A percentile compares a stretch with the other conserved stretches of the same genome.
Conservation (phyloP, 192 early-diverging fungal genomes). For the Podila epicladia region DNA sequence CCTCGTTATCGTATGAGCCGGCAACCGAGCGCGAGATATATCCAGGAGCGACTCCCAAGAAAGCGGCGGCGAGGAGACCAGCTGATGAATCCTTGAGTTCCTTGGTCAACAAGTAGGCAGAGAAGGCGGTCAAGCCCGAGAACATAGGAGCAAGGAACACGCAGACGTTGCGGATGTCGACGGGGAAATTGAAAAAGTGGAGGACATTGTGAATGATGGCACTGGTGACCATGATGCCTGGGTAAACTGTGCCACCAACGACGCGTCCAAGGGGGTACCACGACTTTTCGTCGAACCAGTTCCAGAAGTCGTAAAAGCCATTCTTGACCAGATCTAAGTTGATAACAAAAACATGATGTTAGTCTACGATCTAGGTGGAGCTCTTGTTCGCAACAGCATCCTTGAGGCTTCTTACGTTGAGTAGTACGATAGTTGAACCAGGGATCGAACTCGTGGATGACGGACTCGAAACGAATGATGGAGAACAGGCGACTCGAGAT, state of each 20-base stretch:
- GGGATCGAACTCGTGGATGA: constrained; percentile 99
- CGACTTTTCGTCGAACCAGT: constrained; percentile 99
- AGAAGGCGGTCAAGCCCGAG: constrained; percentile 95
- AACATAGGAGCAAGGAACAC: constrained; percentile 98
- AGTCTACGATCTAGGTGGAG: background rate
- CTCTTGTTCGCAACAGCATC: background rate
- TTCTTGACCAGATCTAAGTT: constrained; percentile 81
- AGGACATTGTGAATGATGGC: constrained; percentile 95
- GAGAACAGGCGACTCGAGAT: constrained; percentile 95
- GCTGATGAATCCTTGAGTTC: constrained; percentile 94
- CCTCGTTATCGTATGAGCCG: constrained; percentile 99
- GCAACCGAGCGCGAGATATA: constrained; percentile 99
- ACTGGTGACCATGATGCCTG: constrained; percentile 99
- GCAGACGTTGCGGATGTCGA: constrained; percentile 98
- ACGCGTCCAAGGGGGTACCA: constrained; percentile 99
- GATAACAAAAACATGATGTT: background rate
- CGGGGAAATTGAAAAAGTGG: constrained; percentile 92
- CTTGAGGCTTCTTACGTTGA: constrained; percentile 43
- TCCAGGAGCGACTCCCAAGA: constrained; percentile 98
- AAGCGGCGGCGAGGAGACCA: constrained; percentile 96
- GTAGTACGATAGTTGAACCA: constrained; percentile 99
- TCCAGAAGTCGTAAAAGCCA: constrained; percentile 98
- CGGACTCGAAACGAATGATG: constrained; percentile 96
- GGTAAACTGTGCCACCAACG: constrained; percentile 99
- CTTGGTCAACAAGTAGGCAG: constrained; percentile 91